Evolutionary conservation across 768 basidiomycete species (phyloP).

Genomic region (Tricholoma flavovirens): DNA sequence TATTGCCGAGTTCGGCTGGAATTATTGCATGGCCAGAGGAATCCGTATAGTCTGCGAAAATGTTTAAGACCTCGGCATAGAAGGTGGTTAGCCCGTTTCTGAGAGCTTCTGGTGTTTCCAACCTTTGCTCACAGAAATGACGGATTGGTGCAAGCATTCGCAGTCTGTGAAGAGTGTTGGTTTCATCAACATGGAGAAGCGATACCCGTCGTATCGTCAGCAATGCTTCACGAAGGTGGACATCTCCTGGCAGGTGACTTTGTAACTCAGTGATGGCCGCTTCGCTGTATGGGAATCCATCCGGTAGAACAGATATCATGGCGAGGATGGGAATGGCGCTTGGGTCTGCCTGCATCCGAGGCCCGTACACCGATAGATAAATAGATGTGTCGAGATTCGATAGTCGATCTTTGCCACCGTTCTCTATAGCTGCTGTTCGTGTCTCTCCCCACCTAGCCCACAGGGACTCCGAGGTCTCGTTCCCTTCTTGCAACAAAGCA

Average conservation of each 20-base stretch:
- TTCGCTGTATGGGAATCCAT: neutral
- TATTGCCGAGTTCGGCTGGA: neutral
- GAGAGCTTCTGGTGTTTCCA: neutral
- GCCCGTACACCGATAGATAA: slow-evolving; percentile 11
- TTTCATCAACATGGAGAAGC: neutral
- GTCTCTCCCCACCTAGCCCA: slow-evolving; percentile 14
- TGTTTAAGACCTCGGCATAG: neutral
- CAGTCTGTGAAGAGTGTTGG: too few species aligned
- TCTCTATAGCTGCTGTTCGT: slow-evolving; percentile 14
- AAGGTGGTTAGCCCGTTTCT: neutral
- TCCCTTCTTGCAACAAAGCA: slow-evolving; percentile 15
- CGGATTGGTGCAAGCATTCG: neutral
- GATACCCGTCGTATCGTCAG: neutral
- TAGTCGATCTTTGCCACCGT: slow-evolving; percentile 13
- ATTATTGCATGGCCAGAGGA: neutral
- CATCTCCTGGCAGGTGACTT: neutral
- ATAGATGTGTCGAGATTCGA: slow-evolving; percentile 19
- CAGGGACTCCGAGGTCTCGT: slow-evolving; percentile 15
- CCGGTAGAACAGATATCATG: slow-evolving; percentile 17
- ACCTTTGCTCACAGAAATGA: neutral
- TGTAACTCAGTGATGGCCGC: neutral
- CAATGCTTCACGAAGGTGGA: neutral
- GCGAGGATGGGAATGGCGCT: slow-evolving; percentile 12
- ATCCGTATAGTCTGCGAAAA: neutral
- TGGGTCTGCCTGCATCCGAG: slow-evolving; percentile 13